Conservation (phyloP, 176 grass and related monocot species). For the Pharus latifolius region DNA sequence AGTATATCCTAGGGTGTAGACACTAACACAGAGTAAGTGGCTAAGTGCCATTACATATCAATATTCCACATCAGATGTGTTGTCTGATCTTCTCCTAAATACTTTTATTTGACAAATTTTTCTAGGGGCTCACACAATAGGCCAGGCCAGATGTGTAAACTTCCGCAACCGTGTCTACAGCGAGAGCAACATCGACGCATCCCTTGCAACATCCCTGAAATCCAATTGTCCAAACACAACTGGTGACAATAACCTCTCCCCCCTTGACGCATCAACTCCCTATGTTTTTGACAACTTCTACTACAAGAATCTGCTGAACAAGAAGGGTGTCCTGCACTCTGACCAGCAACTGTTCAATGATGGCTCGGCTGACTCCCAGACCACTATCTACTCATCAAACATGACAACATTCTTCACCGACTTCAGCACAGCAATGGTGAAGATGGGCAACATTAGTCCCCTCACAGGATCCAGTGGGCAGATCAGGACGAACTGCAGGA, state of each 20-base stretch:
- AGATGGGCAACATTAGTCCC: constrained; percentile 53
- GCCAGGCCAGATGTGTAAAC: constrained; percentile 38
- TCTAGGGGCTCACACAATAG: constrained; percentile 41
- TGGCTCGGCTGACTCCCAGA: constrained; percentile 32
- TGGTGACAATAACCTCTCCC: constrained; percentile 48
- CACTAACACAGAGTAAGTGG: too few species aligned
- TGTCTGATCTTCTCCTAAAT: too few species aligned
- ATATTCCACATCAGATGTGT: too few species aligned
- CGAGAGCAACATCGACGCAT: constrained; percentile 41
- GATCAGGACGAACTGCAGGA: constrained; percentile 52
- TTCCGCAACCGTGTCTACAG: constrained; percentile 41
- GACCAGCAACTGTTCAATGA: constrained; percentile 52
- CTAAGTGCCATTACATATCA: too few species aligned
- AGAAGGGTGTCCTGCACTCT: constrained; percentile 44
- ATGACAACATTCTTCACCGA: constrained; percentile 11
- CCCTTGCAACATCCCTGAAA: constrained; percentile 25
- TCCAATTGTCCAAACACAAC: constrained; percentile 36
- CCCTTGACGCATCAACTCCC: constrained; percentile 32
- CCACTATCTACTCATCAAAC: constrained; percentile 21
- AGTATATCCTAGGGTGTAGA: too few species aligned
- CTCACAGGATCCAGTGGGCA: constrained; percentile 45
- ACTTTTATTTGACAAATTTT: too few species aligned
- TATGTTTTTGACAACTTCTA: constrained; percentile 29
- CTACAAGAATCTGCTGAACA: constrained; percentile 35
- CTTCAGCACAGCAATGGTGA: constrained; percentile 33